These are phyloP conservation scores for Diplodia mutila DNA, from an alignment of 2,329 filamentous ascomycete genomes.

Conservation along the genomic window DNA sequence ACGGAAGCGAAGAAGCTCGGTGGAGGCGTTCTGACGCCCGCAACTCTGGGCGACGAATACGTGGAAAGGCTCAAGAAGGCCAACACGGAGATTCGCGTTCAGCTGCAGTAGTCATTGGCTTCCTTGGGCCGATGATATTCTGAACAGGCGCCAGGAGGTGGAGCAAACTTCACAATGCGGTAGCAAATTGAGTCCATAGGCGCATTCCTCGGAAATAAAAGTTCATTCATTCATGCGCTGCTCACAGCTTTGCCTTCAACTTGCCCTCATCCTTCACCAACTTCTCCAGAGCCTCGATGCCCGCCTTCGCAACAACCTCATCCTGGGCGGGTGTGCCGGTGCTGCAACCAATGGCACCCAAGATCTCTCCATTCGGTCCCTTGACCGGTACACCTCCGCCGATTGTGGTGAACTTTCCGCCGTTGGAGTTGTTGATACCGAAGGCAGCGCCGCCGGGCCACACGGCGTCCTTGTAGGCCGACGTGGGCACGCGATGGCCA, in stretches of 20 bases:
- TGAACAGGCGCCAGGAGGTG: neutral
- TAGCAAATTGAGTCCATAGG: neutral
- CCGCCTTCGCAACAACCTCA: constrained; percentile 56
- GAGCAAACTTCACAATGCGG: neutral
- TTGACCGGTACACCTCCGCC: constrained; percentile 58
- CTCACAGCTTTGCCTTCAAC: constrained; percentile 47
- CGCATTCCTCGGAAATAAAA: neutral
- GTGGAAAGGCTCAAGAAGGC: constrained; percentile 51
- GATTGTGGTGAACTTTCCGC: constrained; percentile 58
- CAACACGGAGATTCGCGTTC: constrained; percentile 16
- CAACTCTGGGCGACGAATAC: constrained; percentile 69
- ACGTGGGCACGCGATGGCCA: constrained; percentile 57
- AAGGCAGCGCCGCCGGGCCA: constrained; percentile 58
- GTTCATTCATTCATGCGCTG: neutral
- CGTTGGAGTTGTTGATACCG: constrained; percentile 57
- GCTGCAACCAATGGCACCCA: constrained; percentile 60
- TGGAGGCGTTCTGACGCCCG: constrained; percentile 73
- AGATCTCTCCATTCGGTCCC: constrained; percentile 51
- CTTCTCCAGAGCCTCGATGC: constrained; percentile 53
- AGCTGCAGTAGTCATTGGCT: neutral
- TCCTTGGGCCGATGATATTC: neutral
- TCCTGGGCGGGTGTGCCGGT: constrained; percentile 60
- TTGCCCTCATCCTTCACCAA: constrained; percentile 41
- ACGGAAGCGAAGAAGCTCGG: constrained; percentile 57
- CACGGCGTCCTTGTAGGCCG: constrained; percentile 57